phyloP scores from a whole-genome alignment of 2,329 filamentous ascomycete species.

The Fusarium burgessii region DNA sequence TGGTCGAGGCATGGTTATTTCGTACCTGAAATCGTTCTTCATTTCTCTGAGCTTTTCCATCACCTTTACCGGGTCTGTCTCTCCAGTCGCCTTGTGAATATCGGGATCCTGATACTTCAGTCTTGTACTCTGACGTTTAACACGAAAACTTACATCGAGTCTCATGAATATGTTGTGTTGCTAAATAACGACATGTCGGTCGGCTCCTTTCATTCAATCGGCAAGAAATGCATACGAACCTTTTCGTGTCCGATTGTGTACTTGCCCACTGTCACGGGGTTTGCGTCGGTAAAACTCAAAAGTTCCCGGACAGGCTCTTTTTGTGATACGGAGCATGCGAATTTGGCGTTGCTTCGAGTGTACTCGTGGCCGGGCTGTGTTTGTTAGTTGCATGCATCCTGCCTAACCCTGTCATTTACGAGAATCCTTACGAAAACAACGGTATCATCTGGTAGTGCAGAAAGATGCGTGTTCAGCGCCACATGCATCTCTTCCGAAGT shows the following conservation, averaged over 20 bases:
- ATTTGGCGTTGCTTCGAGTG: neutral
- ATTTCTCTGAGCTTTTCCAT: neutral
- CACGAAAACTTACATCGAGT: neutral
- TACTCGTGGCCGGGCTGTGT: neutral
- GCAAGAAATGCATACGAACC: neutral
- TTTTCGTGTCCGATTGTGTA: neutral
- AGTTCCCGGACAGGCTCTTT: neutral
- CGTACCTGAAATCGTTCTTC: neutral
- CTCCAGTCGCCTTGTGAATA: neutral
- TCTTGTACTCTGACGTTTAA: fast-evolving
- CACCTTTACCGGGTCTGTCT: neutral
- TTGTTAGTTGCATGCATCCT: neutral
- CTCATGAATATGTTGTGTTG: neutral
- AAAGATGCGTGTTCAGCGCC: neutral
- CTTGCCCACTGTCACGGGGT: neutral
- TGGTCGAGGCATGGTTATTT: neutral
- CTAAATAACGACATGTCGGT: neutral
- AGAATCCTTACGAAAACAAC: neutral
- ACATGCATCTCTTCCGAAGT: neutral
- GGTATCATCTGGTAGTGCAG: neutral
- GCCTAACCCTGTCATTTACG: fast-evolving
- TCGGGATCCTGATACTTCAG: neutral
- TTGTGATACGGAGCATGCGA: neutral
- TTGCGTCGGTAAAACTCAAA: neutral
- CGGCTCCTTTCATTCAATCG: fast-evolving